phyloP scores from a whole-genome alignment of 2,329 filamentous ascomycete species.

The Orbilia javanica region DNA sequence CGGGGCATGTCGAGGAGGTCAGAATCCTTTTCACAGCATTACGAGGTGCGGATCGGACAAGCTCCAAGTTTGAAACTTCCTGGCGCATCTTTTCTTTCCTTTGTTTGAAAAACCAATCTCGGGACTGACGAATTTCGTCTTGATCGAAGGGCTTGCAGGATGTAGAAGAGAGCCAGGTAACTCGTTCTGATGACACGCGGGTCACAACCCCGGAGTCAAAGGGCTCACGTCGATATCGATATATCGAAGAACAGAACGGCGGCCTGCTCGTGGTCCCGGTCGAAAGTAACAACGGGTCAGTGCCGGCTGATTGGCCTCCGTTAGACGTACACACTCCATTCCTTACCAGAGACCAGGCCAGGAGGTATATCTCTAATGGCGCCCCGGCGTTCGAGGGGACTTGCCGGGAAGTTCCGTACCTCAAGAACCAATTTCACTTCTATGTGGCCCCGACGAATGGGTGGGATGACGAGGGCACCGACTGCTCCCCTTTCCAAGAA shows the following conservation, averaged over 20 bases:
- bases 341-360: slow-evolving; percentile 58
- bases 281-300: slow-evolving; percentile 24
- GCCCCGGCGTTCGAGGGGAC: slow-evolving; percentile 61
- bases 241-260: slow-evolving; percentile 56
- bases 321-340: slow-evolving; percentile 37
- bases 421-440: slow-evolving; percentile 61
- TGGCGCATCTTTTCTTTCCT: slow-evolving; percentile 34
- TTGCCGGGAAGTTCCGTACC: slow-evolving; percentile 60
- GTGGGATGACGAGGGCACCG: slow-evolving; percentile 62
- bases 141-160: slow-evolving; percentile 35
- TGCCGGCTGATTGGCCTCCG: slow-evolving; percentile 56
- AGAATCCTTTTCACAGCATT: slow-evolving; percentile 59
- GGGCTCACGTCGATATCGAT: slow-evolving; percentile 48
- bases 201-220: slow-evolving; percentile 56
- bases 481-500: slow-evolving; percentile 61
- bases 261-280: slow-evolving; percentile 51
- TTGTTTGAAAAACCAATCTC: slow-evolving; percentile 9
- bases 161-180: slow-evolving; percentile 57
- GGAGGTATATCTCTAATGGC: slow-evolving; percentile 61
- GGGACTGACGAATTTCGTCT: slow-evolving; percentile 36
- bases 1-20: slow-evolving; percentile 59
- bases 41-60: slow-evolving; percentile 58
- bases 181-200: slow-evolving; percentile 53
- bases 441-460: slow-evolving; percentile 61
- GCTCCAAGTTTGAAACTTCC: slow-evolving; percentile 51